Conservation (phyloP, 352 stramenopile genomes). For the Phytophthora niederhauseri region DNA sequence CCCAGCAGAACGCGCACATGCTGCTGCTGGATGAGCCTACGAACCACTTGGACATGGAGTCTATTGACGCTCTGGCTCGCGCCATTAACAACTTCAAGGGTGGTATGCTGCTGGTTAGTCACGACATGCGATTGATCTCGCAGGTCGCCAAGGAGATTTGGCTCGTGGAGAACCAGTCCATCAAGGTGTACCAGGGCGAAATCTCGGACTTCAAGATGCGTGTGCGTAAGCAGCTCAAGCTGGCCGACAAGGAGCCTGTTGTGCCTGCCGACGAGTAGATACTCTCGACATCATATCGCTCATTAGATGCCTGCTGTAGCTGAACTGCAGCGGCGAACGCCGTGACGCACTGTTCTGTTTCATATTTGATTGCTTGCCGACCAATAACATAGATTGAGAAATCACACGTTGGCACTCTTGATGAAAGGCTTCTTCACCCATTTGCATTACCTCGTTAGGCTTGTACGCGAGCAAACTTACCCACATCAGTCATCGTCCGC, state of each 20-base stretch:
- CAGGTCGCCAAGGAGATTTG: constrained; percentile 99
- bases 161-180: constrained; percentile 97
- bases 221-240: constrained; percentile 87
- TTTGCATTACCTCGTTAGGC: background rate
- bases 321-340: constrained; percentile 25
- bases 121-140: constrained; percentile 99
- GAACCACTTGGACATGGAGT: constrained; percentile 94
- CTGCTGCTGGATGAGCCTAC: constrained; percentile 91
- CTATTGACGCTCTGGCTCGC: constrained; percentile 97
- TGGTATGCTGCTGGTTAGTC: constrained; percentile 97
- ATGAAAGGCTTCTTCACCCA: constrained; percentile 14
- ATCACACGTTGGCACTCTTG: constrained; percentile 33
- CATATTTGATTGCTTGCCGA: constrained; percentile 36
- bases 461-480: no score
- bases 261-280: constrained; percentile 36
- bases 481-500: constrained; percentile 26
- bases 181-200: constrained; percentile 97
- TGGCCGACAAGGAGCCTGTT: constrained; percentile 56
- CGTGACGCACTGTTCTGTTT: constrained; percentile 23
- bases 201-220: constrained; percentile 99
- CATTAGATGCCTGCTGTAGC: constrained; percentile 35
- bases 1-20: constrained; percentile 97
- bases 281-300: constrained; percentile 17
- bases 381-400: constrained; percentile 34
- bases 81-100: constrained; percentile 98